Evolutionary conservation across 1,139 yeast species (phyloP).

Genomic region (Hansenula sp.): DNA sequence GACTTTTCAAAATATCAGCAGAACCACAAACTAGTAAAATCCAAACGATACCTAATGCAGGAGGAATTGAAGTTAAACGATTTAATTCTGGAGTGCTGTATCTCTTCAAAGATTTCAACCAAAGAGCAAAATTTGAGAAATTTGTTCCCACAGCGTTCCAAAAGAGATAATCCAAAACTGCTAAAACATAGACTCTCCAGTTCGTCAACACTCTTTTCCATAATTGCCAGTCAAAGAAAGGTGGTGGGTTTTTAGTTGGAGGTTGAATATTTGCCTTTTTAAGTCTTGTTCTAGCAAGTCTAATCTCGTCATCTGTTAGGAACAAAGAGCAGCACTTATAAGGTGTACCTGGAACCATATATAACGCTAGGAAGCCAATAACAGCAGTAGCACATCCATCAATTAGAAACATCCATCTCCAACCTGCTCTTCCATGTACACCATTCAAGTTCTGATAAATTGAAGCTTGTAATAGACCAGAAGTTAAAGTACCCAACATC

Average conservation of each 20-base stretch:
- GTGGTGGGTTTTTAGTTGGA: conserved; percentile 3
- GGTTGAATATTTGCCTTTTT: conserved; percentile 11
- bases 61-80: conserved; percentile 29
- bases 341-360: conserved; percentile 57
- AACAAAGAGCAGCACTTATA: conserved; percentile 19
- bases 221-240: conserved; percentile 27
- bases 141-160: conserved; percentile 42
- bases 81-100: conserved; percentile 29
- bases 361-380: conserved; percentile 38
- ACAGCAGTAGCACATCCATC: conserved; percentile 48
- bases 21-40: conserved; percentile 28
- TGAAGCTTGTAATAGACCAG: conserved; percentile 63
- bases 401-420: conserved; percentile 65
- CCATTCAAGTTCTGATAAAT: conserved; percentile 45
- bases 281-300: conserved; percentile 26
- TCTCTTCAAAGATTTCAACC: conserved; percentile 29
- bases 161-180: conserved; percentile 45
- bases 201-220: conserved; percentile 42
- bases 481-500: conserved; percentile 54
- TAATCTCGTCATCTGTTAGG: conserved; percentile 32
- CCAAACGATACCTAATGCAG: conserved; percentile 30
- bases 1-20: conserved; percentile 25
- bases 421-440: conserved; percentile 43
- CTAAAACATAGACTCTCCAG: conserved; percentile 47
- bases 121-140: conserved; percentile 26